Conservation (phyloP, 805 yeast species). For the Ogataea glucozyma region DNA sequence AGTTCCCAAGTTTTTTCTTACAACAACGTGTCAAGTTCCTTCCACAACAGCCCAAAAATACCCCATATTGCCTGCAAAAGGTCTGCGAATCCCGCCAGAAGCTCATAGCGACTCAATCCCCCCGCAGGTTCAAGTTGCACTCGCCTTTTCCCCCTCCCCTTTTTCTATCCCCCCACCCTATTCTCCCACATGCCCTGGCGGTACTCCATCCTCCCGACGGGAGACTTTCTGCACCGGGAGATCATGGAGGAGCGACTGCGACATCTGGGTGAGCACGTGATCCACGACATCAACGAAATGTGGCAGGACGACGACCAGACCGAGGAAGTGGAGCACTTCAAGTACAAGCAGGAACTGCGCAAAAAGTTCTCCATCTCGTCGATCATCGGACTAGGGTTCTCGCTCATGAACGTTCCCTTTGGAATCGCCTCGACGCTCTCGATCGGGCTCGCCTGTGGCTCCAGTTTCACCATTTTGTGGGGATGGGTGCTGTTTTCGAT, state of each 20-base stretch:
- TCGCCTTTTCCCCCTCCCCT: background rate
- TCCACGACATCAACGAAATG: conserved; percentile 34
- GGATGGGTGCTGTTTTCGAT: conserved; percentile 72
- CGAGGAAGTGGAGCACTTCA: conserved; percentile 68
- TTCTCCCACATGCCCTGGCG: conserved; percentile 3
- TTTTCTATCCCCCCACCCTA: no score
- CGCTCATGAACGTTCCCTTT: conserved; percentile 80
- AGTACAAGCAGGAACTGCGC: conserved; percentile 69
- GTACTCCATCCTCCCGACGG: conserved; percentile 20
- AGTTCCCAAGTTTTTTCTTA: no score
- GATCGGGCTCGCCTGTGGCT: conserved; percentile 73
- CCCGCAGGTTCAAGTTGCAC: no score
- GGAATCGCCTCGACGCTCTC: conserved; percentile 75
- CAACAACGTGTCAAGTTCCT: no score
- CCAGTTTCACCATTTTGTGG: conserved; percentile 70
- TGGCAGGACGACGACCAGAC: conserved; percentile 46
- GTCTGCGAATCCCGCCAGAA: background rate
- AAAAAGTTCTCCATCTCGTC: conserved; percentile 69
- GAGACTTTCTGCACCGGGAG: conserved; percentile 19
- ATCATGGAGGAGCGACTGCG: conserved; percentile 25
- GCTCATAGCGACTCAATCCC: background rate
- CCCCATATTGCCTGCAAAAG: background rate
- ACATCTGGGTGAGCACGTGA: conserved; percentile 31
- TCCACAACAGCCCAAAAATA: background rate
- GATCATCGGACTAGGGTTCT: conserved; percentile 75